Percentiles rank a stretch among this genome's conserved stretches.
Evolutionary conservation across 1,284 basidiomycete species (phyloP).

Genomic region (Phlebopus sp.): DNA sequence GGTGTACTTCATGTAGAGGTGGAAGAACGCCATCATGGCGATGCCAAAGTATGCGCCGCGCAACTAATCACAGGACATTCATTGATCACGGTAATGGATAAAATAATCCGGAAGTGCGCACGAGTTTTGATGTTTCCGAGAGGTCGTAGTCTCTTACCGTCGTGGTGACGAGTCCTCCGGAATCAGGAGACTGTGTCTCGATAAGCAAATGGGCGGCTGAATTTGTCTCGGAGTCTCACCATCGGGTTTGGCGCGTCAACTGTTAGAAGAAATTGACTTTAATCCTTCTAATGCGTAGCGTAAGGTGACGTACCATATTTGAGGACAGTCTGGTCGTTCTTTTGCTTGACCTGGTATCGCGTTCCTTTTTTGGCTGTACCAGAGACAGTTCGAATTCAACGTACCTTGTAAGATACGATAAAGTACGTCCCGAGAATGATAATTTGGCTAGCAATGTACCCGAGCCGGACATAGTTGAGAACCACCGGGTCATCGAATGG

Average conservation of each 20-base stretch:
- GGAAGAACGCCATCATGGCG: constrained; percentile 88
- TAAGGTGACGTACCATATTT: constrained; percentile 74
- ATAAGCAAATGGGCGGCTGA: constrained; percentile 5
- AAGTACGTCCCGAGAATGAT: constrained; percentile 75
- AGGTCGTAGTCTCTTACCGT: constrained; percentile 95
- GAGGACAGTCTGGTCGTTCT: constrained; percentile 93
- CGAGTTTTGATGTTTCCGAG: constrained; percentile 82
- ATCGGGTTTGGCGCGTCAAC: constrained; percentile 62
- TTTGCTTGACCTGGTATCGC: constrained; percentile 74
- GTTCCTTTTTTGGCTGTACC: constrained; percentile 8
- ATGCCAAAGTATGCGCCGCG: constrained; percentile 76
- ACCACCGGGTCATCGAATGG: constrained; percentile 88
- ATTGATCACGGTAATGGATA: background rate
- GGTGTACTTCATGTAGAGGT: constrained; percentile 85
- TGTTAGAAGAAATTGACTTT: constrained; percentile 24
- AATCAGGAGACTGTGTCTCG: constrained; percentile 56
- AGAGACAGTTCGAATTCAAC: background rate
- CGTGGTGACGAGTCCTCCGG: constrained; percentile 84
- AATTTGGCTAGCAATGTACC: constrained; percentile 76
- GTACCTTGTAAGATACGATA: constrained; percentile 65
- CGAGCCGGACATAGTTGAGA: constrained; percentile 81
- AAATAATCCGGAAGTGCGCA: constrained; percentile 37
- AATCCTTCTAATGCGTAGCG: background rate
- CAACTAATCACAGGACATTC: constrained; percentile 39
- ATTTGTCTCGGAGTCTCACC: constrained; percentile 37